These are phyloP conservation scores for Pseudocercospora fuligena DNA, from an alignment of 2,329 filamentous ascomycete species.

Conservation along the genomic window DNA sequence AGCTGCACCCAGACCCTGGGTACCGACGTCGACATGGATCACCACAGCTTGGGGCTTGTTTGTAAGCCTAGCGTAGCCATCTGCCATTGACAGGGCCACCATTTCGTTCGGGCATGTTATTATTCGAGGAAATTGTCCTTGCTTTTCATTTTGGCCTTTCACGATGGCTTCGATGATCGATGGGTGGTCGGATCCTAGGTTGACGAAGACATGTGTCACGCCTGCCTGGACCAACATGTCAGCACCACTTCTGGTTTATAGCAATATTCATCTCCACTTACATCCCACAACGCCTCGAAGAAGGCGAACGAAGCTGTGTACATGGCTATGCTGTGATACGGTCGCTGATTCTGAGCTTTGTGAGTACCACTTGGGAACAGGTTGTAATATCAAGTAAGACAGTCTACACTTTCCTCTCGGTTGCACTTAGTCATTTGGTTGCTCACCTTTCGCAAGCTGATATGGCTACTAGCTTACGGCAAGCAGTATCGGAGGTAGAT, in stretches of 20 bases:
- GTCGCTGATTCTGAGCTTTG: background rate
- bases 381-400: background rate
- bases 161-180: conserved; percentile 81
- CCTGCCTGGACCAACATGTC: conserved; percentile 49
- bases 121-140: conserved; percentile 69
- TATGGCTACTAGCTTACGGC: background rate
- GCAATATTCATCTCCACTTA: conserved; percentile 35
- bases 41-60: conserved; percentile 77
- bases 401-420: background rate
- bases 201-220: conserved; percentile 66
- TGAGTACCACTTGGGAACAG: background rate
- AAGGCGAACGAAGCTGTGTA: conserved; percentile 82
- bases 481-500: conserved; percentile 4
- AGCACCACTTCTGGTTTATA: background rate
- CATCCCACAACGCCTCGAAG: conserved; percentile 80
- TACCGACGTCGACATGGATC: conserved; percentile 81
- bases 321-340: conserved; percentile 25
- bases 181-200: conserved; percentile 74
- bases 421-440: background rate
- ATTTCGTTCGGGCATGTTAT: conserved; percentile 86
- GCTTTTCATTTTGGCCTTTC: conserved; percentile 71
- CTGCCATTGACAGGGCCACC: conserved; percentile 78
- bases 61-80: conserved; percentile 76
- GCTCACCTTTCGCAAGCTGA: background rate
- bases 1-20: conserved; percentile 76